Percentiles rank a stretch among this genome's conserved stretches.
Conservation (phyloP, 2,329 filamentous ascomycete species). For the Fusarium sp. region DNA sequence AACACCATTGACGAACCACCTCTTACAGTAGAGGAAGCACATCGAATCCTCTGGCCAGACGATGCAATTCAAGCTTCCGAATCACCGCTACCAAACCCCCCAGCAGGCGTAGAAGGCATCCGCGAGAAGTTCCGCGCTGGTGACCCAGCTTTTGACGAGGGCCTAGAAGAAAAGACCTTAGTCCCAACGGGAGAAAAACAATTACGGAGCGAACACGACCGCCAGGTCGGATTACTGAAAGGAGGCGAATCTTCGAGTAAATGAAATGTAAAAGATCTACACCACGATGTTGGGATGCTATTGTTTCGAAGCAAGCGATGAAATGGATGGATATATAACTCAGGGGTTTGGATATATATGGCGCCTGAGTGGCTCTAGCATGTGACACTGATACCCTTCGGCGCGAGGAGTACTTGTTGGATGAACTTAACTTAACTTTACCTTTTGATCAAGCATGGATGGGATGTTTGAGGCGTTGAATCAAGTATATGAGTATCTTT, state of each 20-base stretch:
- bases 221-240: slow-evolving; percentile 47
- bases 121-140: slow-evolving; percentile 60
- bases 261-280: slow-evolving; percentile 26
- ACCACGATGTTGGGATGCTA: neutral
- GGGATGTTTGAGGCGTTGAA: slow-evolving; percentile 7
- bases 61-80: slow-evolving; percentile 39
- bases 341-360: slow-evolving; percentile 4
- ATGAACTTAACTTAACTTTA: neutral
- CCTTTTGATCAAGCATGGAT: slow-evolving; percentile 4
- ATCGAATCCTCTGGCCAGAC: slow-evolving; percentile 59
- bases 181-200: slow-evolving; percentile 54
- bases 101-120: slow-evolving; percentile 45
- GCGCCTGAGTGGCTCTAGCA: slow-evolving; percentile 15
- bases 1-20: slow-evolving; percentile 50
- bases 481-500: neutral
- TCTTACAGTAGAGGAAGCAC: slow-evolving; percentile 59
- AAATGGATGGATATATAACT: slow-evolving; percentile 1
- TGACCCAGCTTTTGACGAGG: slow-evolving; percentile 53
- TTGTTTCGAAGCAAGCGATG: slow-evolving; percentile 18
- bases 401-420: slow-evolving; percentile 31
- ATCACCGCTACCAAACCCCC: slow-evolving; percentile 6
- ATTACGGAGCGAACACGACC: slow-evolving; percentile 53
- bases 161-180: slow-evolving; percentile 59
- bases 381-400: slow-evolving; percentile 37
- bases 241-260: slow-evolving; percentile 36